Base-by-base conservation (phyloP, 768 basidiomycete species). In the Collybia sordida region DNA sequence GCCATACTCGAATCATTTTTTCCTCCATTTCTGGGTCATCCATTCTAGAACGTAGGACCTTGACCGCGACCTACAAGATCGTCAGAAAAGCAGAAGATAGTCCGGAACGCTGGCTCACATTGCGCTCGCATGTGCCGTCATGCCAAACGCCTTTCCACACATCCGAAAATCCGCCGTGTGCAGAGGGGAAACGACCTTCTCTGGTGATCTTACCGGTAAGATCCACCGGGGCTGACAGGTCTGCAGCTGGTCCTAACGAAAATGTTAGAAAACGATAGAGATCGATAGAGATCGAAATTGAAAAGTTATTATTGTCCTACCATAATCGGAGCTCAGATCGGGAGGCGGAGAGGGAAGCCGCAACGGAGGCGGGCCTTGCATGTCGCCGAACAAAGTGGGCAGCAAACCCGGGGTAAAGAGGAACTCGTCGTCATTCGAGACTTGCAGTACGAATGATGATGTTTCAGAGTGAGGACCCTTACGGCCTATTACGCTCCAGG, bases 121-220 rank as follows among this genome's bases (percentile, higher is more conserved):
- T 58, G 19, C 47, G 42, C 17, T 56, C 50, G 28, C 45, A 45
- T n/a, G 51, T 51, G 12, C 54, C 58, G 40, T 61, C 55, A 14
- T 64, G 59, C 72, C 70, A 73, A 5, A 59, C 56, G 1, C 69
- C 72, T 44, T 60, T 69, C 70, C 70, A 77, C 15, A 76, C 67
- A 56, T 77, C 75, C 12, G 72, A 68, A 54, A 73, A 76, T 9
- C 74, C 75, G 6, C 75, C 75, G 52, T 70, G 70, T 0, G 72
- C 72, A 40, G 66, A 63, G 1, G 74, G 59, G 47, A 68, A 66
- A 52, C 59, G 60, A 9, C 64, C 69, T 35, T 66, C 61, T 40
- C 61, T 59, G 35, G 40, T 51, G 25, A 75, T 59, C 12, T 66
- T 50, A 9, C 65, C 67, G 15, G 67, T 70, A 17, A 72, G 55